These are phyloP conservation scores for Solanum peruvianum DNA, from an alignment of 257 asterid species.

Conservation along the genomic window DNA sequence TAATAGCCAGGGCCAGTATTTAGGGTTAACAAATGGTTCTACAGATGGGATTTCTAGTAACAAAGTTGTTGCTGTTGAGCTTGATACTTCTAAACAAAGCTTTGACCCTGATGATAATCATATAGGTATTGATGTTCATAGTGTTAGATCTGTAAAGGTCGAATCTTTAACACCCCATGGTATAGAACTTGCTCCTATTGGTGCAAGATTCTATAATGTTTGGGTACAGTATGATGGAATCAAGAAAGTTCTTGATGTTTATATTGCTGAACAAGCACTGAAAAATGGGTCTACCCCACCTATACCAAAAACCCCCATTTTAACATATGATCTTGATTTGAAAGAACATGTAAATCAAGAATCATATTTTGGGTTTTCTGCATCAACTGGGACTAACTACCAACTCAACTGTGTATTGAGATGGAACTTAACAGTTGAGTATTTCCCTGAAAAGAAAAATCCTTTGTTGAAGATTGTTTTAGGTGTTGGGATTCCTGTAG, in stretches of 20 bases:
- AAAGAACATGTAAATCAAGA: conserved; percentile 23
- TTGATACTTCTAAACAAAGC: conserved; percentile 61
- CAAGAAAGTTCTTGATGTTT: conserved; percentile 22
- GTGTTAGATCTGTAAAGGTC: conserved; percentile 29
- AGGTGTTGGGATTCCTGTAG: conserved; percentile 39
- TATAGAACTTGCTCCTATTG: conserved; percentile 43
- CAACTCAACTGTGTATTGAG: conserved; percentile 65
- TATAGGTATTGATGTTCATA: conserved; percentile 46
- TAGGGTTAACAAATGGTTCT: conserved; percentile 58
- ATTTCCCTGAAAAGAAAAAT: conserved; percentile 12
- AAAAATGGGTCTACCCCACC: conserved; percentile 33
- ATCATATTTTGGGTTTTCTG: conserved; percentile 80
- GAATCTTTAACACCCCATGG: conserved; percentile 19
- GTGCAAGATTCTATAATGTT: conserved; percentile 35
- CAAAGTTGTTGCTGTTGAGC: conserved; percentile 62
- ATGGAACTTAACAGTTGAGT: conserved; percentile 63
- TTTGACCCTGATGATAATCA: conserved; percentile 80
- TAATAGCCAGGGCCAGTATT: conserved; percentile 54
- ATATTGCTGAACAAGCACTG: conserved; percentile 29
- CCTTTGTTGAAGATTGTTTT: conserved; percentile 22
- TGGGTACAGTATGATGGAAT: conserved; percentile 77
- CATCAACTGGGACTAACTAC: conserved; percentile 48
- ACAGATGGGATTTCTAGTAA: conserved; percentile 39
- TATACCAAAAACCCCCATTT: conserved; percentile 29
- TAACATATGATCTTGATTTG: conserved; percentile 20